These are phyloP conservation scores for Incumbomyces delicatus DNA, from an alignment of 2,329 filamentous ascomycete species.

Conservation along the genomic window DNA sequence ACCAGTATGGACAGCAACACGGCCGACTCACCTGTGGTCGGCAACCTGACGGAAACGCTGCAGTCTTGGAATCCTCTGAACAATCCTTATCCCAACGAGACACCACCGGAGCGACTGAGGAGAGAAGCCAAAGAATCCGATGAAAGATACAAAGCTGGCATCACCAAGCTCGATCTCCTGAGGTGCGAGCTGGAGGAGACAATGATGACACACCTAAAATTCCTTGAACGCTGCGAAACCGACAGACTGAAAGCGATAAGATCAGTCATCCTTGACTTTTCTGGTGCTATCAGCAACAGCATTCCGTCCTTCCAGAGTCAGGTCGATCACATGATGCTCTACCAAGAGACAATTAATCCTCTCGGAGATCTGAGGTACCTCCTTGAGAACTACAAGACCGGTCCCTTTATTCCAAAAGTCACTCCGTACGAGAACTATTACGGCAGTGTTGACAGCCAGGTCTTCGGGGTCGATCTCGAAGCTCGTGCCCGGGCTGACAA, in stretches of 20 bases:
- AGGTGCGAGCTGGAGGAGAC: slow-evolving; percentile 92
- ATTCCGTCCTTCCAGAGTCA: slow-evolving; percentile 92
- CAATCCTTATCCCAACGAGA: slow-evolving; percentile 86
- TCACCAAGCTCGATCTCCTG: slow-evolving; percentile 78
- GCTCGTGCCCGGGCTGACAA: slow-evolving; percentile 84
- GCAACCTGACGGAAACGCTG: slow-evolving; percentile 78
- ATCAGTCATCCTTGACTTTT: slow-evolving; percentile 94
- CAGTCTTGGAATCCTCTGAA: slow-evolving; percentile 89
- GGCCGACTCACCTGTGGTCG: slow-evolving; percentile 68
- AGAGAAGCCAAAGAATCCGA: slow-evolving; percentile 85
- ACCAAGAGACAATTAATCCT: slow-evolving; percentile 97
- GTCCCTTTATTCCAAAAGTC: slow-evolving; percentile 81
- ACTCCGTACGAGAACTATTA: slow-evolving; percentile 98
- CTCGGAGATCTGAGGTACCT: slow-evolving; percentile 82
- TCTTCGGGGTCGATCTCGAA: slow-evolving; percentile 96
- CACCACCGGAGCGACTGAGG: slow-evolving; percentile 72
- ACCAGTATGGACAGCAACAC: slow-evolving; percentile 45
- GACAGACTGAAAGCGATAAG: slow-evolving; percentile 97
- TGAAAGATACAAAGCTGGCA: slow-evolving; percentile 80
- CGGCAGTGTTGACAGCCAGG: slow-evolving; percentile 94
- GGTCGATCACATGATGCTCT: slow-evolving; percentile 97
- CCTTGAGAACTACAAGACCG: slow-evolving; percentile 92
- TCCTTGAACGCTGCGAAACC: slow-evolving; percentile 93
- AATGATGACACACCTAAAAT: slow-evolving; percentile 84
- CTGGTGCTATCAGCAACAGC: slow-evolving; percentile 92